These are phyloP conservation scores for Cyamopsis tetragonoloba DNA, from an alignment of 306 rosid genomes.

Conservation along the genomic window DNA sequence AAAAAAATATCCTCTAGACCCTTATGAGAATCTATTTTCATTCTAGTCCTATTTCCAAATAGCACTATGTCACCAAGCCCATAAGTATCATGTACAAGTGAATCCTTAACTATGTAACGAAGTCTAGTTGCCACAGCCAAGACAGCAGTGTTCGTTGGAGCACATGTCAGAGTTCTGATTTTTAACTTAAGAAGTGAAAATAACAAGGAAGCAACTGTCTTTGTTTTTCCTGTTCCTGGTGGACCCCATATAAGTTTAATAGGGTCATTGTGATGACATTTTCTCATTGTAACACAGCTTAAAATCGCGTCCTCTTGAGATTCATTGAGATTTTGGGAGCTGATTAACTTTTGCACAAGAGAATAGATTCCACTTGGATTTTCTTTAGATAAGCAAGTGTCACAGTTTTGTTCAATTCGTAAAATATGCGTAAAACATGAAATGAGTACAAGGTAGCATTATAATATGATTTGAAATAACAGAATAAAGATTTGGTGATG, in stretches of 20 bases:
- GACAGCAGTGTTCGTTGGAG: conserved; percentile 55
- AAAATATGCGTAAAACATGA: no score
- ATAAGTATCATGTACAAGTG: conserved; percentile 17
- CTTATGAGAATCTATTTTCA: conserved; percentile 21
- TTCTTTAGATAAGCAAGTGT: not conserved
- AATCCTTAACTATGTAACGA: not conserved
- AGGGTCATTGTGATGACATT: conserved; percentile 28
- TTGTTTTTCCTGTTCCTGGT: conserved; percentile 64
- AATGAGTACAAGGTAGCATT: no score
- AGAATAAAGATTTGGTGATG: not conserved
- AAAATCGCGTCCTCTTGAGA: conserved; percentile 42
- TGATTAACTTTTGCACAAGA: not conserved
- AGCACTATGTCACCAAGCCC: conserved; percentile 45
- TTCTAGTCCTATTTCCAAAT: conserved; percentile 40
- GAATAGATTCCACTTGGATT: not conserved
- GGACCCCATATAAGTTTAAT: conserved; percentile 62
- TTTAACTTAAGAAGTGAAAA: conserved; percentile 28
- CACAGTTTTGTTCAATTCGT: conserved; percentile 32
- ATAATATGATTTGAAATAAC: no score
- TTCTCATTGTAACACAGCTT: conserved; percentile 34
- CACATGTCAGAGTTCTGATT: conserved; percentile 47
- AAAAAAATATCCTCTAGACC: conserved; percentile 31
- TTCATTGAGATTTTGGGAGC: conserved; percentile 35
- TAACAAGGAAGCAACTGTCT: conserved; percentile 42
- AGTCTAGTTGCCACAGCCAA: conserved; percentile 42